Percentiles rank a stretch among this genome's conserved stretches.
Conservation (phyloP, 225 moss, liverwort and hornwort genomes). For the Antitrichia curtipendula region DNA sequence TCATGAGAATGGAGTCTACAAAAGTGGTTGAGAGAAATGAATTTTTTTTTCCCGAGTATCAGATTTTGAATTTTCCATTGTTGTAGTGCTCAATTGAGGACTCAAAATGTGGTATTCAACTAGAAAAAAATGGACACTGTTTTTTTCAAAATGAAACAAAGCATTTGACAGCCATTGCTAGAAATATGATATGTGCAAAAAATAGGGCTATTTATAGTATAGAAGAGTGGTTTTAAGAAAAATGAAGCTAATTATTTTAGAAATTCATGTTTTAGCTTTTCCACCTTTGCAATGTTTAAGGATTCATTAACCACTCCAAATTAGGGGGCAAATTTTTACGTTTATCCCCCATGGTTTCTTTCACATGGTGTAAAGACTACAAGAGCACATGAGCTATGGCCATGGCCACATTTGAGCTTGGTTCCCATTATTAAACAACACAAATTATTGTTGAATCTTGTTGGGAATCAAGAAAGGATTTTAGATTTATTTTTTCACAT, state of each 20-base stretch:
- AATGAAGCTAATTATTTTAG: background rate
- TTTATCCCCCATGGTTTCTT: background rate
- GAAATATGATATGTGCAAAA: background rate
- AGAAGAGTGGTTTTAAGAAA: too few species aligned
- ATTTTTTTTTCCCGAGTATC: too few species aligned
- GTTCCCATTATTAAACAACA: background rate
- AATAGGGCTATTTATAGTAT: too few species aligned
- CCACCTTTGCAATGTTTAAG: background rate
- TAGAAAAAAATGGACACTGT: background rate
- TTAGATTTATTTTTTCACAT: background rate
- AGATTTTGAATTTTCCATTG: too few species aligned
- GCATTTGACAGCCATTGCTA: background rate
- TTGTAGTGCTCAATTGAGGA: accelerated
- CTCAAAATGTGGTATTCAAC: background rate
- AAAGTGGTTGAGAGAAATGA: too few species aligned
- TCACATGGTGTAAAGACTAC: background rate
- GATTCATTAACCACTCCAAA: too few species aligned
- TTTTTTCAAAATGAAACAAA: background rate
- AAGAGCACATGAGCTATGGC: background rate
- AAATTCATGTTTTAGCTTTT: background rate
- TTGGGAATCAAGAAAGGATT: accelerated
- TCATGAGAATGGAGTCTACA: background rate
- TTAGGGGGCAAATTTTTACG: accelerated
- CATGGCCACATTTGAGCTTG: background rate
- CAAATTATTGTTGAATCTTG: background rate